These are phyloP conservation scores for Colletotrichum coccodes DNA, from an alignment of 2,329 filamentous ascomycete species.

Conservation along the genomic window DNA sequence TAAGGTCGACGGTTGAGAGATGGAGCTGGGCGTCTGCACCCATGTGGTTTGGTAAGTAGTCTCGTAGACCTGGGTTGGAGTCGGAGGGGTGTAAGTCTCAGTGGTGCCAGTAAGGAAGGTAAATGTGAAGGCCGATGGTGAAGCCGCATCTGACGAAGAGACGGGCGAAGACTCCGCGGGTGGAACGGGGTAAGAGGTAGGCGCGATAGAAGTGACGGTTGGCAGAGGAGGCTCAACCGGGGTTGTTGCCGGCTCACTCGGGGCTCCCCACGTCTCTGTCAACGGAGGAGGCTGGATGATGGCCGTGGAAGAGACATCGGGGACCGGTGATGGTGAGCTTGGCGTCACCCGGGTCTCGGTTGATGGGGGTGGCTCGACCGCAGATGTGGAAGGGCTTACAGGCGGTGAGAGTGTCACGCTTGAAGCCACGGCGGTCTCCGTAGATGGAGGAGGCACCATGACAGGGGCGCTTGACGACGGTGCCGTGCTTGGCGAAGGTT, in stretches of 20 bases:
- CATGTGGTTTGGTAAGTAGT: slow-evolving; percentile 31
- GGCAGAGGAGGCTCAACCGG: slow-evolving; percentile 3
- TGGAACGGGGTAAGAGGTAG: slow-evolving; percentile 17
- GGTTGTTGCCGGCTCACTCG: background rate
- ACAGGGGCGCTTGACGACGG: background rate
- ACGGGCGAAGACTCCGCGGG: background rate
- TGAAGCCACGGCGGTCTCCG: background rate
- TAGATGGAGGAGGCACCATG: background rate
- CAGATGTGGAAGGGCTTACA: background rate
- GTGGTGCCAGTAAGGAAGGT: background rate
- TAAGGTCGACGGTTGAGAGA: slow-evolving; percentile 29
- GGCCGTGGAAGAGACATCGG: background rate
- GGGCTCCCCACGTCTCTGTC: background rate
- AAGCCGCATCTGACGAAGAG: slow-evolving; percentile 18
- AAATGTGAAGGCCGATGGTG: slow-evolving; percentile 1
- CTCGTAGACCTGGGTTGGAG: slow-evolving; percentile 30
- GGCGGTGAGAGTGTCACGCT: background rate
- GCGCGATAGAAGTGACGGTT: background rate
- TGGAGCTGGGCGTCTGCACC: slow-evolving; percentile 21
- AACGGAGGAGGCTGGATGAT: background rate
- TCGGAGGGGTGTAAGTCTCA: background rate
- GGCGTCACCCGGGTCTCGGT: background rate
- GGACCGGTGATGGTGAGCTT: background rate
- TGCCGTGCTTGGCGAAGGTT: background rate
- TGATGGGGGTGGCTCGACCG: background rate